Evolutionary conservation across 139 green algal species (phyloP).

Genomic region (Coccomyxa sp.): DNA sequence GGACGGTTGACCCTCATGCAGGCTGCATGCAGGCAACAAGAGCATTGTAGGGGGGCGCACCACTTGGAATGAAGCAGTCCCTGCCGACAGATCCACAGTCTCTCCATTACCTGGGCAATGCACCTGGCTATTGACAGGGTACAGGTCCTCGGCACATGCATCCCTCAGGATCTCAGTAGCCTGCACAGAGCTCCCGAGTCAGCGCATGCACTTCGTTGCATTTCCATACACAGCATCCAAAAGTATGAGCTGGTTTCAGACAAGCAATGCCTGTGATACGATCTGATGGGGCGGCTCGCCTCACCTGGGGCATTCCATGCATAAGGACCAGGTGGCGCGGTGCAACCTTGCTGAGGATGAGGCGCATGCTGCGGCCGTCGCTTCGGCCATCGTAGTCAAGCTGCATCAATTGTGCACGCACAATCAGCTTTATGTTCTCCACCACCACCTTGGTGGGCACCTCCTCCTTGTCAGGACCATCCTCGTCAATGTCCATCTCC

Average conservation of each 20-base stretch:
- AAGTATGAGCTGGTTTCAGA: not conserved
- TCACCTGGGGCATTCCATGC: constrained; percentile 28
- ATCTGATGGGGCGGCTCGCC: not conserved
- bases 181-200: not conserved
- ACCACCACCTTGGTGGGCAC: constrained; percentile 65
- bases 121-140: constrained; percentile 26
- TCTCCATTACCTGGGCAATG: constrained; percentile 23
- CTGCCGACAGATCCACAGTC: constrained; percentile 25
- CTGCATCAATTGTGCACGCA: constrained; percentile 46
- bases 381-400: constrained; percentile 60
- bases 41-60: not conserved
- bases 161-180: constrained; percentile 27
- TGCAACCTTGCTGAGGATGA: constrained; percentile 54
- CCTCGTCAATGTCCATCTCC: constrained; percentile 19
- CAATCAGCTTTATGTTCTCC: constrained; percentile 19
- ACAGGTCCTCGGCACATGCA: constrained; percentile 34
- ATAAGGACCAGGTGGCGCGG: constrained; percentile 54
- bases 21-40: too few relatives aligned
- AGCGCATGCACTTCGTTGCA: constrained; percentile 26
- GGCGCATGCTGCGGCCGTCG: constrained; percentile 54
- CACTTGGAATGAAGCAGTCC: constrained; percentile 14
- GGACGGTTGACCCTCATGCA: too few relatives aligned
- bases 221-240: constrained; percentile 21
- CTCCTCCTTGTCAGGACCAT: constrained; percentile 17
- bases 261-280: not conserved